Evolutionary conservation across 2,329 filamentous ascomycete genomes (phyloP), one percentile per base, ranked within the genome.

Genomic region (Sarocladium kiliense): DNA sequence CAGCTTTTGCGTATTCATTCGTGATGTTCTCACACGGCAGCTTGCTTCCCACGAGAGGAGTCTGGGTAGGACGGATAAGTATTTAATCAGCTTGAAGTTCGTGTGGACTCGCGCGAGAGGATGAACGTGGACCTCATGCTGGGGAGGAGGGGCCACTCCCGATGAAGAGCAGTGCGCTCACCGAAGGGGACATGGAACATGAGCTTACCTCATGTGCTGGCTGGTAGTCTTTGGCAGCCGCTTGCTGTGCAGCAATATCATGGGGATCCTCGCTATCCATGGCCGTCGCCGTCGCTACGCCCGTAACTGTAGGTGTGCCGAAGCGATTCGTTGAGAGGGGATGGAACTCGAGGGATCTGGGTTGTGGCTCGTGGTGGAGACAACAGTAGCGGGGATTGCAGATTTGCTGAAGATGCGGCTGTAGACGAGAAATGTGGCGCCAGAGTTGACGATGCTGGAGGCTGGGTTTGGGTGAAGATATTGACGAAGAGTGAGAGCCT

Each of bases 1-100:
- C 92, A 58, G 91, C 92, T 71, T 88, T 88, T 58, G 91, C 89
- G 74, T 96, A 97, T 69, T 96, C 89, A 60, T 86, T 80, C 16
- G 88, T 85, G 66, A 99, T 91, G 61, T 79, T 83, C 62, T 85
- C 81, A 71, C 87, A 95, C 53, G 88, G 82, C 65, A 85, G 84
- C 71, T 88, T 89, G 58, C 87, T 80, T 64, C 91, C 89, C 61
- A 97, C 88, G 51, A 92, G 78, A 58, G 90, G 89, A 55, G 91
- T 91, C 93, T 97, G 66, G 55, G 56, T 53, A 47, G 27, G 10
- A 3, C 5, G 25, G 16, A 3, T 30, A 14, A 44, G 18, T 7
- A 16, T 18, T 54, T 7, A 23, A 18, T 3, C 11, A 10, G 32
- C n/a, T 26, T 41, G 18, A n/a, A 21, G 27, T n/a, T 42, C 25